Base-by-base conservation (phyloP, 129 eudicot species). In the Chrysanthemum lavandulifolium region DNA sequence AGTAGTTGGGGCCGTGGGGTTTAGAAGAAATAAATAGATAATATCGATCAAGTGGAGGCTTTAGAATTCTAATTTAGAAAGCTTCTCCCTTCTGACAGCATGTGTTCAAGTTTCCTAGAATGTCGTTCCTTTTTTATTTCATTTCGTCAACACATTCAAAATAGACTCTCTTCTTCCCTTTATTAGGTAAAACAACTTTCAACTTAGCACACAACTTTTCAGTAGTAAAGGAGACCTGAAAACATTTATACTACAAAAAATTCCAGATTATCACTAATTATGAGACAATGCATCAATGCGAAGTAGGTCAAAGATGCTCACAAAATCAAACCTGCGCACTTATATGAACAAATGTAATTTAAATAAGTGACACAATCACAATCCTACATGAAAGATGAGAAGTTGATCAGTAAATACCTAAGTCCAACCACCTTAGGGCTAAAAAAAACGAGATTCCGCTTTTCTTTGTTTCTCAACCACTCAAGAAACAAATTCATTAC, bases 271-370 rank as follows among this genome's bases (percentile, higher is more conserved):
- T 21, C 23, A 23, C 72, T 67, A 5, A 23, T 49, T 52, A 11
- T 5, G 13, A 48, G 25, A 13, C 49, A 48, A 25, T 23, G 25
- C 25, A 23, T 23, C 25, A 23, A 23, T 21, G 13, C 0, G 18
- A 25, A 47, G 45, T 25, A 21, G 29, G 73, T 25, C 25, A 68
- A 27, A 68, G 47, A 69, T 69, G 73, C 73, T 69, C 48, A 15
- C 62, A 56, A 68, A 54, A 54, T 29, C 63, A n/a, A 56, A 57
- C 66, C 45, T 13, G 19, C 9, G 19, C 67, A 58, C 9, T 2
- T 13, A 23, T 6, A 11, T 36, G 43, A 6, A 61, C 5, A 27
- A 60, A 25, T 59, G 15, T 8, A 16, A 60, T 8, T 50, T 21
- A 25, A 43, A 29, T 61, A 50, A 51, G 33, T 49, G 15, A 3